phyloP scores from a whole-genome alignment of 164 flowering plant genomes.

The Pachysandra terminalis region DNA sequence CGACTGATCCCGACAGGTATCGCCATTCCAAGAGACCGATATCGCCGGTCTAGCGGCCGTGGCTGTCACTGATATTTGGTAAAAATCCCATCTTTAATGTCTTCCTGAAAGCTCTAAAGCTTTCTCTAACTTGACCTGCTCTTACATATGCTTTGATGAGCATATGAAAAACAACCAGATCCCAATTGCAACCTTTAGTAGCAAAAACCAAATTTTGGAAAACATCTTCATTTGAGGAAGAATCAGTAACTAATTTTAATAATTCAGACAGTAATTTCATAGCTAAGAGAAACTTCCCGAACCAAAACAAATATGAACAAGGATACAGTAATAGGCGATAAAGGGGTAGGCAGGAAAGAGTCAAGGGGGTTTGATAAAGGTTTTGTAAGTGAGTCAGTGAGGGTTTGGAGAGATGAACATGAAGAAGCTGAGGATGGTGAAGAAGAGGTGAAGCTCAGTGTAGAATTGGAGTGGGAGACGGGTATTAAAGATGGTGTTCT shows the following conservation, averaged over 20 bases:
- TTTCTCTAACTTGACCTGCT: slow-evolving; percentile 41
- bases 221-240: too few species aligned
- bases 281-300: slow-evolving; percentile 38
- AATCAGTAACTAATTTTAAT: too few species aligned
- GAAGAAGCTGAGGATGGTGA: slow-evolving; percentile 5
- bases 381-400: slow-evolving; percentile 3
- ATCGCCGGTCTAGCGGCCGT: slow-evolving; percentile 68
- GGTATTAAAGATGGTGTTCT: not conserved
- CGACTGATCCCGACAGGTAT: too few species aligned
- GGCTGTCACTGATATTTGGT: slow-evolving; percentile 58
- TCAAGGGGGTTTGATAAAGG: slow-evolving; percentile 45
- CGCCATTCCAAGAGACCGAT: too few species aligned
- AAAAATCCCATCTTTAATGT: slow-evolving; percentile 49
- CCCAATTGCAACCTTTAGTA: slow-evolving; percentile 62
- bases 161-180: slow-evolving; percentile 74
- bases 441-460: slow-evolving; percentile 6
- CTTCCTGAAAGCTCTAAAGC: slow-evolving; percentile 44
- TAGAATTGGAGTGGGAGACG: too few species aligned
- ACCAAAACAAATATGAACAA: slow-evolving; percentile 73
- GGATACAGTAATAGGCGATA: slow-evolving; percentile 44
- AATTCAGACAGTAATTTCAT: too few species aligned
- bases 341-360: slow-evolving; percentile 50
- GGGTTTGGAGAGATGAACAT: slow-evolving; percentile 26
- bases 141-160: slow-evolving; percentile 77
- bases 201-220: slow-evolving; percentile 38